Evolutionary conservation across 2,329 filamentous ascomycete species (phyloP).

Genomic region (Hymenoscyphus salicellus): DNA sequence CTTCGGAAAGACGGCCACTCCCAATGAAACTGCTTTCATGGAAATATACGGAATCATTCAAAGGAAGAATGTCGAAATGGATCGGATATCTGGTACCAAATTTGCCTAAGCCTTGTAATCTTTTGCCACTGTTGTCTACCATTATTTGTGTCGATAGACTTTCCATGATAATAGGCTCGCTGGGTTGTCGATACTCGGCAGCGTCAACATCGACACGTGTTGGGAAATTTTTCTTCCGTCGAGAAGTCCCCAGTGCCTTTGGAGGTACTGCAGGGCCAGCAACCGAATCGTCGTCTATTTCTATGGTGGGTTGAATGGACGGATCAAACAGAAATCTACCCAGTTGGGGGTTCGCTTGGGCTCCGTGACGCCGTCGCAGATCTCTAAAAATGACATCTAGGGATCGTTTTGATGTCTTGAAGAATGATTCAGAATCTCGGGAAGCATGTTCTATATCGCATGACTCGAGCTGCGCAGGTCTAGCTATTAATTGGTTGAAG

Average conservation of each 20-base stretch:
- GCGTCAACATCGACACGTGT: conserved; percentile 33
- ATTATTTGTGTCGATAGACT: conserved; percentile 24
- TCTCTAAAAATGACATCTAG: conserved; percentile 55
- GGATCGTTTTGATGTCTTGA: conserved; percentile 51
- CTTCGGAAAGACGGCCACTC: conserved; percentile 46
- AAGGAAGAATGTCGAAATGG: conserved; percentile 61
- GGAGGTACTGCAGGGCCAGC: not conserved
- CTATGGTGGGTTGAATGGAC: conserved; percentile 17
- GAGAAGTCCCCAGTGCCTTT: not conserved
- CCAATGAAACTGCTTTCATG: conserved; percentile 59
- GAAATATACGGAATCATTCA: conserved; percentile 56
- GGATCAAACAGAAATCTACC: conserved; percentile 38
- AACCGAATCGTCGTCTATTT: conserved; percentile 10
- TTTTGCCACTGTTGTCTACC: conserved; percentile 35
- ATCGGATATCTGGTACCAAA: conserved; percentile 60
- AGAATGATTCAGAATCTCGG: conserved; percentile 38
- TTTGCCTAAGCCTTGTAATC: conserved; percentile 53
- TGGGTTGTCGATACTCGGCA: conserved; percentile 36
- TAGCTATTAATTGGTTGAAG: conserved; percentile 9
- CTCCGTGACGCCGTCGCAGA: conserved; percentile 35
- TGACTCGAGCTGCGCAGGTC: conserved; percentile 57
- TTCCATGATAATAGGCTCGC: conserved; percentile 31
- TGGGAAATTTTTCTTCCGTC: conserved; percentile 30
- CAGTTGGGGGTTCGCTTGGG: conserved; percentile 36
- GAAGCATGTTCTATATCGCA: conserved; percentile 39